Evolutionary conservation across 805 yeast species (phyloP).

Genomic region (Candida rishiriensis): DNA sequence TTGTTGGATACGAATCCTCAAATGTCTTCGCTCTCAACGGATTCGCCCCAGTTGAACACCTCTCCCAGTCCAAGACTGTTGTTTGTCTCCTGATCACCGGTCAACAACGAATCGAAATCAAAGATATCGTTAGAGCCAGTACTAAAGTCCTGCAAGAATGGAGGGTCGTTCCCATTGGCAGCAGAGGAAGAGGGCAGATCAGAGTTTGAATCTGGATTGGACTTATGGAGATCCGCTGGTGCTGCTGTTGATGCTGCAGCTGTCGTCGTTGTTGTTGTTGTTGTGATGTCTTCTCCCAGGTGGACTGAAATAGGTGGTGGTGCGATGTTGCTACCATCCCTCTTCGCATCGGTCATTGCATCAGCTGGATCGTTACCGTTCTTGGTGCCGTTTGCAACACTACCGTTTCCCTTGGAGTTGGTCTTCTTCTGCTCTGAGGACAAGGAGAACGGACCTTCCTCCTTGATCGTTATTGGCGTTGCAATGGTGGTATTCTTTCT

Average conservation of each 20-base stretch:
- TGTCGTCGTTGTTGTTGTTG: background rate
- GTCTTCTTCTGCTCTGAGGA: background rate
- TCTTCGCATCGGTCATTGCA: background rate
- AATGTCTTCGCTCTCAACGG: constrained; percentile 36
- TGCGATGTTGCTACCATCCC: background rate
- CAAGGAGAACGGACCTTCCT: constrained; percentile 20
- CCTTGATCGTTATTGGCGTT: constrained; percentile 23
- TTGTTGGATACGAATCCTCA: constrained; percentile 2
- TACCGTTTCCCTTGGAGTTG: no score
- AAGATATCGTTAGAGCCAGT: constrained; percentile 35
- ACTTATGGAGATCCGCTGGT: background rate
- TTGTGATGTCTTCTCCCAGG: background rate
- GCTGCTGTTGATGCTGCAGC: background rate
- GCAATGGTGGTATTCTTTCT: constrained; percentile 19
- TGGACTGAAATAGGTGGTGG: constrained; percentile 1
- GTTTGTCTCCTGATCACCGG: constrained; percentile 34
- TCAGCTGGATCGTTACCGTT: background rate
- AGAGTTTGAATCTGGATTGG: background rate
- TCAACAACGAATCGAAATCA: constrained; percentile 41
- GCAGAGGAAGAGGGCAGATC: constrained; percentile 14
- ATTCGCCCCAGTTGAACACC: constrained; percentile 37
- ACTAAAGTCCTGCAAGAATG: constrained; percentile 27
- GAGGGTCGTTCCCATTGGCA: constrained; percentile 13
- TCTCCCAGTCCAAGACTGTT: constrained; percentile 31
- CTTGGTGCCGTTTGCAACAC: background rate